Base-by-base conservation (phyloP, 208 protist genomes). In the Vickermania spadyakhi region DNA sequence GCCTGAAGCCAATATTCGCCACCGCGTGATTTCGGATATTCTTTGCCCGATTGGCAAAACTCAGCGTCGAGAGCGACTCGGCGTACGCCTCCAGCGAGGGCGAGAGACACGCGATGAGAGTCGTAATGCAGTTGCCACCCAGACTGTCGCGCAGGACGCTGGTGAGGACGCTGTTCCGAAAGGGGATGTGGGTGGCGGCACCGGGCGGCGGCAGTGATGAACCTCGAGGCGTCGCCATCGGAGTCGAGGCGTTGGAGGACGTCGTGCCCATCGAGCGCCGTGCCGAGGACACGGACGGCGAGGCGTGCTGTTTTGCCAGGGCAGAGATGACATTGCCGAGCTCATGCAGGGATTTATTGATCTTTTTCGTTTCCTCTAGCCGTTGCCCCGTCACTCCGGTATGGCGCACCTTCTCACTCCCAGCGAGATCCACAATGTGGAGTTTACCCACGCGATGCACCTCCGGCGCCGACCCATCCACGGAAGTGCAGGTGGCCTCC, bases 361-460 rank as follows among this genome's bases (percentile, higher is more conserved):
- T 89, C 13, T 91, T 75, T 25, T 66, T 76, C 2, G 88, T 93
- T 60, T 98, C 96, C 61, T 89, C 77, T 13, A 96, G 68, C 2
- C 85, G 74, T 61, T 93, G 73, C 22, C 87, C 92, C 3, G 63
- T 87, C 14, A 84, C 87, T 5, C 83, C 80, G 0, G 85, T 79
- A 23, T 68, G 68, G 4, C 69, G 69, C 18, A 91, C 79, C 51
- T 88, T 85, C 63, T 98, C 96, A 31, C 80, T 93, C 1, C 96
- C 96, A 13, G 94, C 96, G 3, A 98, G 71, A 64, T 98, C 96
- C 11, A 97, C 93, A 36, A 98, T 83, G 63, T 97, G 93, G 0
- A 98, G 69, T 68, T 96, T 97, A 23, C 92, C 93, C 21, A 86
- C 67, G 26, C 82, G 72, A 13, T 81, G 28, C 13, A 55, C 51